Evolutionary conservation across 257 asterid genomes (phyloP), one percentile per base, ranked within the genome.

Genomic region (Oldenlandia corymbosa): DNA sequence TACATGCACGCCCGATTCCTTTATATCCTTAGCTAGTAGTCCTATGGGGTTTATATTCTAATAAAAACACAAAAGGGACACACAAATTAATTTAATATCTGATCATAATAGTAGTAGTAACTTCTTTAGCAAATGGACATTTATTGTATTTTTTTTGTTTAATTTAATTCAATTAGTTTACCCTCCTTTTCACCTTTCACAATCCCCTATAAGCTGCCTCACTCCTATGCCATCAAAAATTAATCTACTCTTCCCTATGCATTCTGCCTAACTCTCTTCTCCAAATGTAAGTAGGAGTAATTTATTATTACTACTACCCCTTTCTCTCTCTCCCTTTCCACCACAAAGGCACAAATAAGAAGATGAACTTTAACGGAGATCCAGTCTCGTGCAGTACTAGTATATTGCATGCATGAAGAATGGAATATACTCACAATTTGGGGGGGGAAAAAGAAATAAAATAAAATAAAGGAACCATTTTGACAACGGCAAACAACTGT

Each of bases 191-290:
- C 68, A 71, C 71, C 81, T 84, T 88, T 86, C 93, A 76, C 86
- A 76, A 65, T 51, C 81, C 73, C 93, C 95, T 67, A 62, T 62
- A 84, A 73, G 83, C 80, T 71, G 76, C 82, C 84, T 68, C 78
- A 36, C 84, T 74, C 71, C 62, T 67, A 39, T 39, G 7, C 57
- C 69, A 48, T 77, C 82, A 82, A 68, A 75, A 72, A 55, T 41
- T 46, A 47, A 7, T 65, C 65, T 73, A 34, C 75, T 52, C 34
- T 79, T 79, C 84, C 92, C 96, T 30, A 82, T 39, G 80, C 79
- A 70, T 42, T 76, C 67, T 48, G 55, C 56, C 76, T 45, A 21
- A 65, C n/a, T 1, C 71, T 26, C 14, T 41, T 69, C 57, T 18
- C 34, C 63, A 37, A 4, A 34, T 50, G 6, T 14, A 12, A 26